A percentile compares a stretch with the other conserved stretches of the same genome.
Evolutionary conservation across 1,284 basidiomycete species (phyloP).

Genomic region (Volvariella volvacea): DNA sequence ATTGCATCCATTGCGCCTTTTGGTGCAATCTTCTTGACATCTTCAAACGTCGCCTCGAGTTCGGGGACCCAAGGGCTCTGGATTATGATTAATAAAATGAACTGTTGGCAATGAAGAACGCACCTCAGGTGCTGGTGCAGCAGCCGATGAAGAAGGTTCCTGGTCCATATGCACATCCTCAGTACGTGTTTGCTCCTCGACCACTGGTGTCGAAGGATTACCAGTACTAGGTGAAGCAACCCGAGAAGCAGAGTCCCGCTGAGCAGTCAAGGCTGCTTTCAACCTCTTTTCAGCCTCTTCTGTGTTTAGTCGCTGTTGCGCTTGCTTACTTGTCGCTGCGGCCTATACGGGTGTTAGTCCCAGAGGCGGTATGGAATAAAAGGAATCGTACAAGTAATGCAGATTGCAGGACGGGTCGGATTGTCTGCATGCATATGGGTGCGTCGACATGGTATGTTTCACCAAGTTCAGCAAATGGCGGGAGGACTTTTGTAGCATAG

Average conservation of each 20-base stretch:
- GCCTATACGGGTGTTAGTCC: slow-evolving; percentile 27
- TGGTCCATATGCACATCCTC: slow-evolving; percentile 54
- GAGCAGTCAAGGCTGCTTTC: slow-evolving; percentile 68
- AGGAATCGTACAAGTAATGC: slow-evolving; percentile 51
- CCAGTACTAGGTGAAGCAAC: slow-evolving; percentile 51
- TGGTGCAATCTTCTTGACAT: slow-evolving; percentile 63
- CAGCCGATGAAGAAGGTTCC: slow-evolving; percentile 22
- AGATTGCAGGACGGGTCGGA: slow-evolving; percentile 73
- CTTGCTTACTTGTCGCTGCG: slow-evolving; percentile 51
- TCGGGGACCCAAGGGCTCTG: slow-evolving; percentile 76
- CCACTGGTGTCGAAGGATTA: slow-evolving; percentile 20
- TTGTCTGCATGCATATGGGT: slow-evolving; percentile 87
- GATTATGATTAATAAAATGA: slow-evolving; percentile 10
- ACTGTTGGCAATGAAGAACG: slow-evolving; percentile 10
- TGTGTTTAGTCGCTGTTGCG: slow-evolving; percentile 57
- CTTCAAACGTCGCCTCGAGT: slow-evolving; percentile 61
- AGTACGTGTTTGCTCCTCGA: slow-evolving; percentile 21
- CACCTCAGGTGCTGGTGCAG: slow-evolving; percentile 28
- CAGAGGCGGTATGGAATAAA: background rate
- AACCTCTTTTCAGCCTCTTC: slow-evolving; percentile 73
- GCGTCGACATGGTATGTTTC: slow-evolving; percentile 72
- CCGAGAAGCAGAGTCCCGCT: slow-evolving; percentile 57
- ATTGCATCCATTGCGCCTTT: slow-evolving; percentile 57
- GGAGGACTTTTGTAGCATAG: slow-evolving; percentile 61
- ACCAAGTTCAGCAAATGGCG: slow-evolving; percentile 67